phyloP scores from a whole-genome alignment of 2,329 filamentous ascomycete genomes.

The Leptosphaerulina australis region DNA sequence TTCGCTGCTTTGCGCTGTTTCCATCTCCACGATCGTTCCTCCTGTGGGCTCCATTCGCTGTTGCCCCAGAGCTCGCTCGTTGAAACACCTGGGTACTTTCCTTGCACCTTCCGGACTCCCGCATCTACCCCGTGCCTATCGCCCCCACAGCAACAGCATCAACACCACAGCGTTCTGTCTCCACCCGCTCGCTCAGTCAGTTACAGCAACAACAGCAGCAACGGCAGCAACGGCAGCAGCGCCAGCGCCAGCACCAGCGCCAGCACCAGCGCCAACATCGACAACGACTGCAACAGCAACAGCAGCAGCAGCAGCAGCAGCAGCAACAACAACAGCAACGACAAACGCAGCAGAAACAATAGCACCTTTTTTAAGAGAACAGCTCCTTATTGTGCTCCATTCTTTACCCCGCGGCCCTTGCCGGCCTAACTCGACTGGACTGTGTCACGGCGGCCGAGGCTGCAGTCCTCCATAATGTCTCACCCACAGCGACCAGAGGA shows the following conservation, averaged over 20 bases:
- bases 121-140: slow-evolving; percentile 9
- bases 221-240: slow-evolving; percentile 4
- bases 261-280: slow-evolving; percentile 1
- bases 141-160: slow-evolving; percentile 17
- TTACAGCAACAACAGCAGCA: neutral
- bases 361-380: neutral
- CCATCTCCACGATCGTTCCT: slow-evolving; percentile 12
- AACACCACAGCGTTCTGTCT: neutral
- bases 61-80: slow-evolving; percentile 10
- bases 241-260: neutral
- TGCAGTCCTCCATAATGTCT: slow-evolving; percentile 50
- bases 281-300: neutral
- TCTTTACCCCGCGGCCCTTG: slow-evolving; percentile 12
- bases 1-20: slow-evolving; percentile 9
- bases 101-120: slow-evolving; percentile 10
- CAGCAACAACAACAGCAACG: slow-evolving; percentile 2
- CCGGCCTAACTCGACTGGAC: slow-evolving; percentile 7
- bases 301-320: neutral
- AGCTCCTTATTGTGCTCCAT: slow-evolving; percentile 8
- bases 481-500: slow-evolving; percentile 67
- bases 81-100: slow-evolving; percentile 10
- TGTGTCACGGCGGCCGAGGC: slow-evolving; percentile 14
- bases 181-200: slow-evolving; percentile 7
- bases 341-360: too few species aligned
- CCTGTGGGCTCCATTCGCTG: slow-evolving; percentile 10